Evolutionary conservation across 352 stramenopile genomes (phyloP), one percentile per base, ranked within the genome.

Genomic region (Phytophthora quininea): DNA sequence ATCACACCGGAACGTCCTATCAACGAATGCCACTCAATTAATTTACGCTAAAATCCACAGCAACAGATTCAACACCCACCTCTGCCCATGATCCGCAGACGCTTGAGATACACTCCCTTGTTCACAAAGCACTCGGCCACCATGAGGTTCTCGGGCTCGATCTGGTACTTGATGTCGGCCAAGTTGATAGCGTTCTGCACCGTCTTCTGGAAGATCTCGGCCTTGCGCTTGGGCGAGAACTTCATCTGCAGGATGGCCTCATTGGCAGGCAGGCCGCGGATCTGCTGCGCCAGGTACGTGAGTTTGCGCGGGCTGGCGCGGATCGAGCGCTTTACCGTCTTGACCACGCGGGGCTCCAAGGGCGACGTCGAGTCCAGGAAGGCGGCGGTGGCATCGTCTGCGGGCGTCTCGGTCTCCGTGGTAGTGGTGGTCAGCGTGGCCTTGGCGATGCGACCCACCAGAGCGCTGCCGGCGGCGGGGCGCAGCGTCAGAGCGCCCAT

Each of bases 131-230:
- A 92, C 73, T 96, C 84, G 42, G 85, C 73, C 37, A 96, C 74
- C 75, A 92, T 83, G 53, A 96, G 76, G 68, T 93, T 93, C 62
- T 89, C 74, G 3, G 88, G 88, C 62, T 96, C 86, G 67, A 96
- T 92, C 74, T 92, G 82, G 76, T 92, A 93, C 70, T 92, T 90
- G 61, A 96, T 96, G 66, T 96, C 88, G 12, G 88, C 88, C 58
- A 96, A 60, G 76, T 96, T 96, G 67, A 96, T 80, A 32, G 88
- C 88, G 69, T 94, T 93, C 76, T 94, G 86, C 68, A 96, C 77
- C 35, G 86, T 94, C 81, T 93, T 93, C 70, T 83, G 75, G 50
- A 94, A 84, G 62, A 92, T 83, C 66, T 89, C 78, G n/a, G 86
- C 84, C 74, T 89, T 90, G 59, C 88, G 82, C 74, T 96, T 96